A percentile compares a stretch with the other conserved stretches of the same genome.
These are phyloP conservation scores for Termitomyces bulborhizus DNA, from an alignment of 768 basidiomycete species.

Conservation along the genomic window DNA sequence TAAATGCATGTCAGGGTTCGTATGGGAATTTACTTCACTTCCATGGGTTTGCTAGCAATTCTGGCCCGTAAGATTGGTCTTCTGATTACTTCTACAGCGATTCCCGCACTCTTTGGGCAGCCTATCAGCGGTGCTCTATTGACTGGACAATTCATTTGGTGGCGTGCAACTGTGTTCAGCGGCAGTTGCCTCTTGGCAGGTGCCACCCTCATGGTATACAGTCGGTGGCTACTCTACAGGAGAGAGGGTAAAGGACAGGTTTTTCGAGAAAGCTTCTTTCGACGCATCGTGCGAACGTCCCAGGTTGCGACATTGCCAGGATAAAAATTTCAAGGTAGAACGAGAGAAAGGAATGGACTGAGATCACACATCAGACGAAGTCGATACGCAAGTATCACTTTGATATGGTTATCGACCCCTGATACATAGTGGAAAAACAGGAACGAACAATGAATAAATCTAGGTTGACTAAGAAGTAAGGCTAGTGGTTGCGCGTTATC, in stretches of 20 bases:
- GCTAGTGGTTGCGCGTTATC: neutral
- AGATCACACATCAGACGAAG: neutral
- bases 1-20: slow-evolving; percentile 5
- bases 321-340: too few species aligned
- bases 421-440: neutral
- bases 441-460: neutral
- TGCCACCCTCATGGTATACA: slow-evolving; percentile 7
- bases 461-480: neutral
- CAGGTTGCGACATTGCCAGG: too few species aligned
- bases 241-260: slow-evolving; percentile 5
- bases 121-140: slow-evolving; percentile 21
- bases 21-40: slow-evolving; percentile 14
- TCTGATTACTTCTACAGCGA: slow-evolving; percentile 2
- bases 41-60: slow-evolving; percentile 6
- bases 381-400: neutral
- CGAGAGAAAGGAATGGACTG: neutral
- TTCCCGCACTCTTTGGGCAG: slow-evolving; percentile 17
- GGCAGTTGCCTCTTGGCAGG: slow-evolving; percentile 14
- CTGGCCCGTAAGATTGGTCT: neutral
- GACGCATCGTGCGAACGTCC: neutral
- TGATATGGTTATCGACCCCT: neutral
- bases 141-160: slow-evolving; percentile 20
- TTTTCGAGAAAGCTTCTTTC: neutral
- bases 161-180: slow-evolving; percentile 20
- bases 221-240: slow-evolving; percentile 11